phyloP scores from a whole-genome alignment of 1,284 basidiomycete genomes.

The Pascua guehoae region DNA sequence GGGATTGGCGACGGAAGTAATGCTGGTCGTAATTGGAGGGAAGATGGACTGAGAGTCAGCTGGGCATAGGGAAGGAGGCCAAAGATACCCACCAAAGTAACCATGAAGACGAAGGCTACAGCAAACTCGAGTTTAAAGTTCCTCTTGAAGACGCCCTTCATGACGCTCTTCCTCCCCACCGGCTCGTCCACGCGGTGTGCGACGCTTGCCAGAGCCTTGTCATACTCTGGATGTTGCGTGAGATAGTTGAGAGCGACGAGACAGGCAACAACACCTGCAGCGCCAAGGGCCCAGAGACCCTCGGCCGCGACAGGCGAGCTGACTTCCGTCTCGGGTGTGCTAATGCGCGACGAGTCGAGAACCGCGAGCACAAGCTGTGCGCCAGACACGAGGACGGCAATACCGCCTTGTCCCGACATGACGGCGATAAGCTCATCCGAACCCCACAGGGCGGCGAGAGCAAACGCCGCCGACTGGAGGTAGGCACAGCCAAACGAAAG shows the following conservation, averaged over 20 bases:
- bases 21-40: conserved; percentile 75
- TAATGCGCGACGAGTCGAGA: conserved; percentile 16
- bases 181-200: background rate
- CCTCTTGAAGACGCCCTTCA: conserved; percentile 50
- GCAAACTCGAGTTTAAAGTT: conserved; percentile 69
- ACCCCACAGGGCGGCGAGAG: conserved; percentile 40
- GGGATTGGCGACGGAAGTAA: conserved; percentile 60
- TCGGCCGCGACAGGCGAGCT: conserved; percentile 28
- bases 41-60: conserved; percentile 63
- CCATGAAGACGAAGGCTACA: conserved; percentile 67
- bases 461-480: conserved; percentile 46
- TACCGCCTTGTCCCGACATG: conserved; percentile 49
- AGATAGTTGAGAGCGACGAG: conserved; percentile 30
- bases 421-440: conserved; percentile 42
- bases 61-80: background rate
- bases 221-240: conserved; percentile 27
- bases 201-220: conserved; percentile 15
- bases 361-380: conserved; percentile 41
- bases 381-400: conserved; percentile 45
- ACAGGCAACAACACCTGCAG: conserved; percentile 27
- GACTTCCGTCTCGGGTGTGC: conserved; percentile 5
- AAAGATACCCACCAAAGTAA: conserved; percentile 65
- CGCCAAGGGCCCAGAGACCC: conserved; percentile 41
- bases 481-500: conserved; percentile 39
- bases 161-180: conserved; percentile 17